Evolutionary conservation across 805 yeast genomes (phyloP), one percentile per base, ranked within the genome.

Genomic region (Candida corydali): DNA sequence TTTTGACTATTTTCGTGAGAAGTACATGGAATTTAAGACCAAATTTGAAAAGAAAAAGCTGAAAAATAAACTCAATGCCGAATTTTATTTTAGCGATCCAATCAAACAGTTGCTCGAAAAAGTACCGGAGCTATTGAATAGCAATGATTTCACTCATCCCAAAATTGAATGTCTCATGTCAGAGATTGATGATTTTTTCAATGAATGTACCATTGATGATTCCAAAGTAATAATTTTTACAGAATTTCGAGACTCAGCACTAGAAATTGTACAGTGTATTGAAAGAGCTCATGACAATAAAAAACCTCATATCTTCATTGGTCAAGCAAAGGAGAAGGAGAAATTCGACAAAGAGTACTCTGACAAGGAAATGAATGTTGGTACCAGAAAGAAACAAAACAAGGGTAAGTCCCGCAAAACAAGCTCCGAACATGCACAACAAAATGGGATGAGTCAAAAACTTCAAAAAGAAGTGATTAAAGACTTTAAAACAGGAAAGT

Each of bases 391-490:
- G 49, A 56, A 37, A 7, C n/a, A n/a, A n/a, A n/a, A n/a, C n/a
- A 42, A 31, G 5, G 32, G 16, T 22, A 36, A 17, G 51, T 12
- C 28, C 16, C 55, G 79, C 24, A 67, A 78, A 3, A 74, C 76
- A 0, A 78, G 84, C 26, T 85, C 94, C 0, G 91, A 82, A 49
- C 73, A 70, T 35, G 95, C 94, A 0, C 89, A 84, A 42, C 44
- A 75, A 14, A 76, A 73, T 29, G 98, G 98, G 6, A 91, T 93
- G 98, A 79, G 77, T 25, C 99, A 93, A 52, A 85, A 84, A 49
- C 71, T 76, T 29, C 99, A 93, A 51, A 87, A 86, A 47, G 82
- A 80, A 38, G 73, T 86, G 8, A 81, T 93, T 19, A 72, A 73
- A 20, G 69, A 80, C 39, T 93, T 93, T 61, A 85, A 82, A 49